Evolutionary conservation across 202 grass and related monocot genomes (phyloP).

Genomic region (Zizania palustris): DNA sequence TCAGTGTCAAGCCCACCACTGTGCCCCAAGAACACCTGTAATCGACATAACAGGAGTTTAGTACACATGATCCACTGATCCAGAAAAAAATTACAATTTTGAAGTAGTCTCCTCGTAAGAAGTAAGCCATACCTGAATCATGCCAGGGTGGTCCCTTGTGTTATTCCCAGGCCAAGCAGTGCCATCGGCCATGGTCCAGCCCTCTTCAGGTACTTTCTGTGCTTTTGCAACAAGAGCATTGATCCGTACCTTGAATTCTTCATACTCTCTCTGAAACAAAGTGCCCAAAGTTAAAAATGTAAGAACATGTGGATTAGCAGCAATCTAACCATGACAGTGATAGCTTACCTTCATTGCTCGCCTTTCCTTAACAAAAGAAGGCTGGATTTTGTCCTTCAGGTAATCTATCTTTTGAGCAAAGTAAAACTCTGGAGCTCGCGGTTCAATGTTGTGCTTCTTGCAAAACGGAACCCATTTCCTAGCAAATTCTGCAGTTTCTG

Average conservation of each 20-base stretch:
- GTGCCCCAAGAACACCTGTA: constrained; percentile 91
- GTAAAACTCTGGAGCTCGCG: constrained; percentile 97
- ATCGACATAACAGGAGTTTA: constrained; percentile 34
- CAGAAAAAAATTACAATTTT: constrained; percentile 10
- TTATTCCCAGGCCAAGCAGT: constrained; percentile 99
- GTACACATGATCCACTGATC: constrained; percentile 26
- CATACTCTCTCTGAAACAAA: constrained; percentile 88
- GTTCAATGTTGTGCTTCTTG: constrained; percentile 92
- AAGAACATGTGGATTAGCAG: constrained; percentile 18
- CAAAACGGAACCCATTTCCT: constrained; percentile 93
- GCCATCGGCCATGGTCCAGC: constrained; percentile 98
- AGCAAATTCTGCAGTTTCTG: constrained; percentile 94
- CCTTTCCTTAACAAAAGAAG: constrained; percentile 97
- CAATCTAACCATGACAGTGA: constrained; percentile 19
- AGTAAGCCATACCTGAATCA: constrained; percentile 83
- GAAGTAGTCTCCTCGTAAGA: constrained; percentile 23
- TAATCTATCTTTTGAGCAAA: constrained; percentile 99
- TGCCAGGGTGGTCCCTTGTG: constrained; percentile 88
- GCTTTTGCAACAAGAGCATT: constrained; percentile 99
- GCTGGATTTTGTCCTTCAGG: constrained; percentile 96
- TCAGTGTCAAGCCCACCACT: constrained; percentile 97
- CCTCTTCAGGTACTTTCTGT: constrained; percentile 95
- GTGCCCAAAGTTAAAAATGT: constrained; percentile 22
- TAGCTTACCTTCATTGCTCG: constrained; percentile 96
- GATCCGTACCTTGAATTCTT: constrained; percentile 92